Percentiles rank a stretch among this genome's conserved stretches.
Evolutionary conservation across 805 yeast genomes (phyloP).

Genomic region (Cyberlindnera suaveolens): DNA sequence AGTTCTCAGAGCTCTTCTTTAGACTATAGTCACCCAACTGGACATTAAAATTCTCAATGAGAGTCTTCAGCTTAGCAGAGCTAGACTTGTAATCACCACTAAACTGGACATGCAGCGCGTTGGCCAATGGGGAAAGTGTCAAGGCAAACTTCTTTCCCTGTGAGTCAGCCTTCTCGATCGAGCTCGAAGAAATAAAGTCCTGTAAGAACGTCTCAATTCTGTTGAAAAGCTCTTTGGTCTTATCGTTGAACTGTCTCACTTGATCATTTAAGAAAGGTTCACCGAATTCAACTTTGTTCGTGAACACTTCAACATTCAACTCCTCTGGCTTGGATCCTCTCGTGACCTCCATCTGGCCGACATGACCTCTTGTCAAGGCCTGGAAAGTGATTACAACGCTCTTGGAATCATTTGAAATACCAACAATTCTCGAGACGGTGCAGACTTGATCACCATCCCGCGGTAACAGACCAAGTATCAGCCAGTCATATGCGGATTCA

Average conservation of each 20-base stretch:
- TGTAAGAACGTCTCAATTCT: conserved; percentile 31
- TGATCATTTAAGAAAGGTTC: conserved; percentile 4
- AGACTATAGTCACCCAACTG: conserved; percentile 19
- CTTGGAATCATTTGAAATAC: conserved; percentile 36
- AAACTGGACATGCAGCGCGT: conserved; percentile 50
- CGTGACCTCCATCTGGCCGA: conserved; percentile 17
- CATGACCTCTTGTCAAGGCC: conserved; percentile 41
- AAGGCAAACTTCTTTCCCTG: conserved; percentile 28
- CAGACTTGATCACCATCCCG: conserved; percentile 27
- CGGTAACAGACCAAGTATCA: conserved; percentile 20
- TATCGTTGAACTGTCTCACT: conserved; percentile 10
- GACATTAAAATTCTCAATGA: conserved; percentile 25
- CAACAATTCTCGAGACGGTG: conserved; percentile 38
- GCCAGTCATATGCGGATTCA: conserved; percentile 21
- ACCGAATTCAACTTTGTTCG: conserved; percentile 16
- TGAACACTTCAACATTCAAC: conserved; percentile 7
- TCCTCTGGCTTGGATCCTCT: conserved; percentile 9
- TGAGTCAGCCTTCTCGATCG: conserved; percentile 14
- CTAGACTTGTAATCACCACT: conserved; percentile 42
- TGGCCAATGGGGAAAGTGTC: conserved; percentile 54
- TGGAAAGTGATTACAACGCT: conserved; percentile 41
- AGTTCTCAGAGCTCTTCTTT: conserved; percentile 16
- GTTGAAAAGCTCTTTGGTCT: conserved; percentile 9
- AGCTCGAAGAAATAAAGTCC: conserved; percentile 29
- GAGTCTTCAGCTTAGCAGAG: conserved; percentile 33